These are phyloP conservation scores for Neolentinus lepideus DNA, from an alignment of 1,284 basidiomycete species.

Conservation along the genomic window DNA sequence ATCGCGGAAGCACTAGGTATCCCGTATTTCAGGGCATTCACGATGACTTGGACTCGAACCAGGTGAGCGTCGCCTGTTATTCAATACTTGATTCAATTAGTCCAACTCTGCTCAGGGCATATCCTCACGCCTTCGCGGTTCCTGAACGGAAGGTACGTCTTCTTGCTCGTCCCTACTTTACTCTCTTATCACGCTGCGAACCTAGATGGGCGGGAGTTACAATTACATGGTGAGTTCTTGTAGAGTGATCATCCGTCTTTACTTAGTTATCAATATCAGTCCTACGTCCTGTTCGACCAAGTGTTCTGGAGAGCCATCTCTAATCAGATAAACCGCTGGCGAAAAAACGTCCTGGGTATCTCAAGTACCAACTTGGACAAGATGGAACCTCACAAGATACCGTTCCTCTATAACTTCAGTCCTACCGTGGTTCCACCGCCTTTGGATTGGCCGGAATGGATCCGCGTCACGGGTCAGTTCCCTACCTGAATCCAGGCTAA, in stretches of 20 bases:
- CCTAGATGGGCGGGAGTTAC: slow-evolving; percentile 88
- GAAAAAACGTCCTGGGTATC: slow-evolving; percentile 73
- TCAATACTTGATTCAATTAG: neutral
- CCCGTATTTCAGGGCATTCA: slow-evolving; percentile 91
- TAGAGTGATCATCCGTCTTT: neutral
- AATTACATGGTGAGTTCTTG: slow-evolving; percentile 84
- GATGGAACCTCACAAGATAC: slow-evolving; percentile 94
- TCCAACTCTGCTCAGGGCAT: slow-evolving; percentile 50
- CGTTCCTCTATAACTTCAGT: slow-evolving; percentile 97
- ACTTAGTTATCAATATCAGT: slow-evolving; percentile 29
- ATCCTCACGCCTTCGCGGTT: slow-evolving; percentile 97
- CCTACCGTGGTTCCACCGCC: slow-evolving; percentile 84
- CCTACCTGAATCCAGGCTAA: slow-evolving; percentile 1
- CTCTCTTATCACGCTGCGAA: slow-evolving; percentile 7
- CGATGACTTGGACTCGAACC: slow-evolving; percentile 80
- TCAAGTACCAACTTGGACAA: slow-evolving; percentile 82
- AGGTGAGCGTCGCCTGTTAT: slow-evolving; percentile 30
- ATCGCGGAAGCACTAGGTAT: slow-evolving; percentile 92
- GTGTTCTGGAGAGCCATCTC: slow-evolving; percentile 95
- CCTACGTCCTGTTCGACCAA: slow-evolving; percentile 94
- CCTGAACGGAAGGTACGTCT: slow-evolving; percentile 73
- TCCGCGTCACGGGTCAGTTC: slow-evolving; percentile 77
- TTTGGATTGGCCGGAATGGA: slow-evolving; percentile 98
- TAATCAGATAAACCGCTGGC: slow-evolving; percentile 93
- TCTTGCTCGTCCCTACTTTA: slow-evolving; percentile 5